Evolutionary conservation across 2,329 filamentous ascomycete genomes (phyloP).

Genomic region (Sporothrix phasma): DNA sequence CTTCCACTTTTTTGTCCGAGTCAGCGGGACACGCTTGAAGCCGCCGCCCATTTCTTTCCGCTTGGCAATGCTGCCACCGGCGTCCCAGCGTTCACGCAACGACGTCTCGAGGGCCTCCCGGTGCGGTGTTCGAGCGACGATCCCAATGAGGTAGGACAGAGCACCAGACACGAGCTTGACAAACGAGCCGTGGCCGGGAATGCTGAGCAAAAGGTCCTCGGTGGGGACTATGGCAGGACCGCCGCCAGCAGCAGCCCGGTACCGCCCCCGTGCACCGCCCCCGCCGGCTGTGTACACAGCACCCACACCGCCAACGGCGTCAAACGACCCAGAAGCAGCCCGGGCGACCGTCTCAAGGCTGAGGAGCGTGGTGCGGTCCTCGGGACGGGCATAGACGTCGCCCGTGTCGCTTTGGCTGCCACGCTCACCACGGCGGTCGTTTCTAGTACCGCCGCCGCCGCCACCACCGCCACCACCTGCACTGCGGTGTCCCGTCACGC

Average conservation of each 20-base stretch:
- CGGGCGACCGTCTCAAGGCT: conserved; percentile 53
- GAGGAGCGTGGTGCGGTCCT: conserved; percentile 45
- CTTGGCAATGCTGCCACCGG: conserved; percentile 32
- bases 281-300: conserved; percentile 57
- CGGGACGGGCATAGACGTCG: conserved; percentile 36
- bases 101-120: conserved; percentile 53
- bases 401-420: conserved; percentile 22
- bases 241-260: neutral
- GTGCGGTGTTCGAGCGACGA: conserved; percentile 50
- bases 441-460: conserved; percentile 19
- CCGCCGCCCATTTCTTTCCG: conserved; percentile 32
- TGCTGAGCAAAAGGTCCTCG: conserved; percentile 44
- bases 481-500: conserved; percentile 21
- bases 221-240: neutral
- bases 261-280: conserved; percentile 28
- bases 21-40: conserved; percentile 39
- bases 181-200: conserved; percentile 57
- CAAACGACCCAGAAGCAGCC: conserved; percentile 58
- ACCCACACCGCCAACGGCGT: conserved; percentile 58
- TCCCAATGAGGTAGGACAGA: conserved; percentile 49
- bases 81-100: conserved; percentile 61
- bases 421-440: neutral
- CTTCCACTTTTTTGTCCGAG: conserved; percentile 59
- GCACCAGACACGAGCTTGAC: conserved; percentile 55
- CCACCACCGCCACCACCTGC: conserved; percentile 23